These are phyloP conservation scores for Ustilago loliicola DNA, from an alignment of 1,284 basidiomycete species.

Conservation along the genomic window DNA sequence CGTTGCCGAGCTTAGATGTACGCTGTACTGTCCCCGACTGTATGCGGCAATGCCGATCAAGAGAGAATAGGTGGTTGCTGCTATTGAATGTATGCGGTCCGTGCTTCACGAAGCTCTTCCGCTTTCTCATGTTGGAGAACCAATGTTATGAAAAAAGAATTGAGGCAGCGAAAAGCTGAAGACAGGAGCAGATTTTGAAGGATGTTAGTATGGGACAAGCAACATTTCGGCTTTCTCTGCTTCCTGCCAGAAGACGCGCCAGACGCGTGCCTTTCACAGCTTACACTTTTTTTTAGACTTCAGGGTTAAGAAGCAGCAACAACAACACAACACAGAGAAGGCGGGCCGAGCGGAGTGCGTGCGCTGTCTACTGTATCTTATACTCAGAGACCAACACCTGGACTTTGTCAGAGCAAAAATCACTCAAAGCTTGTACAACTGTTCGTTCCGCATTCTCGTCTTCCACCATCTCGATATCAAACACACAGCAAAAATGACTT, in stretches of 20 bases:
- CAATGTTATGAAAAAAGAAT: too few relatives aligned
- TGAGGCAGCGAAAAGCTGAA: too few relatives aligned
- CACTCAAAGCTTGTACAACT: background rate
- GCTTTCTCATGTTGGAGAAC: too few relatives aligned
- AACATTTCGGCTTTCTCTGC: background rate
- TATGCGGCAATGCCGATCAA: background rate
- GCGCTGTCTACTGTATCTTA: too few relatives aligned
- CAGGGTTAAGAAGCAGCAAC: background rate
- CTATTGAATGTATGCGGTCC: background rate
- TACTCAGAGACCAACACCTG: constrained; percentile 2
- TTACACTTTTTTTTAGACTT: too few relatives aligned
- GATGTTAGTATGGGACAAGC: background rate
- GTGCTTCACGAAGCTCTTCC: background rate
- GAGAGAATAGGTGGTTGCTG: background rate
- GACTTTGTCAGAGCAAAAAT: background rate
- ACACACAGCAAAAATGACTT: constrained; percentile 37
- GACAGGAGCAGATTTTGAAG: too few relatives aligned
- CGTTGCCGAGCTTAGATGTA: too few relatives aligned
- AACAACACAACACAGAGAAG: constrained; percentile 3
- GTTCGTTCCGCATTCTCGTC: background rate
- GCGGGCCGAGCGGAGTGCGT: background rate
- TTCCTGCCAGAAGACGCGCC: background rate
- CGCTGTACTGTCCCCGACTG: background rate
- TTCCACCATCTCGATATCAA: background rate
- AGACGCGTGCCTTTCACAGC: constrained; percentile 6